These are phyloP conservation scores for Yamagishiella unicocca DNA, from an alignment of 139 green algal species.

Conservation along the genomic window DNA sequence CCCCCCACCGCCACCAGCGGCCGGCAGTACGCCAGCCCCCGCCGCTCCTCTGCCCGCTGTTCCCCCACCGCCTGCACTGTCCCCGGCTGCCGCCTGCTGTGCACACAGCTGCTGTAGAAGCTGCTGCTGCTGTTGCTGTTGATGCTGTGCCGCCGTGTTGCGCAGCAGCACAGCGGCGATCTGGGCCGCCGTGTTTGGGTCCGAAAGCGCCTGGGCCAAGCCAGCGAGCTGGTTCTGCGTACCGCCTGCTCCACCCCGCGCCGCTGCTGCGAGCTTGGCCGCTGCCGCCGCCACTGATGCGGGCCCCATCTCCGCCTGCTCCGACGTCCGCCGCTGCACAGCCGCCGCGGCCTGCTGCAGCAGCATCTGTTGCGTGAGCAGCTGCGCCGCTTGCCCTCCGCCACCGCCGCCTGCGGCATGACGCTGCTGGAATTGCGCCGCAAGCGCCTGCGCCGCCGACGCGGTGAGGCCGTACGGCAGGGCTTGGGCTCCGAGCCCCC, in stretches of 20 bases:
- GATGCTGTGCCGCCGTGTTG: not conserved
- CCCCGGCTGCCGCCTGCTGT: not conserved
- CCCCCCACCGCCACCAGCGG: constrained; percentile 7
- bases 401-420: not conserved
- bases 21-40: not conserved
- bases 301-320: not conserved
- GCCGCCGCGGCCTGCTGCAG: constrained; percentile 12
- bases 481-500: not conserved
- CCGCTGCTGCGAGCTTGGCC: not conserved
- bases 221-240: not conserved
- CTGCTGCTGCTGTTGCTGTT: constrained; percentile 24
- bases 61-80: not conserved
- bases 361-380: constrained; percentile 16
- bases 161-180: constrained; percentile 14
- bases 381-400: not conserved
- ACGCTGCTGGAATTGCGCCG: constrained; percentile 20
- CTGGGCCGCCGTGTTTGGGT: constrained; percentile 16
- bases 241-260: not conserved
- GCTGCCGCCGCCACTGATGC: not conserved
- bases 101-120: not conserved
- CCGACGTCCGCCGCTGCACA: not conserved
- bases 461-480: constrained; percentile 1
- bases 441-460: not conserved
- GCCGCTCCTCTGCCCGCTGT: not conserved
- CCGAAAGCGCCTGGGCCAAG: not conserved